Conservation (phyloP, 2,329 filamentous ascomycete species). For the Beauveria asiatica region DNA sequence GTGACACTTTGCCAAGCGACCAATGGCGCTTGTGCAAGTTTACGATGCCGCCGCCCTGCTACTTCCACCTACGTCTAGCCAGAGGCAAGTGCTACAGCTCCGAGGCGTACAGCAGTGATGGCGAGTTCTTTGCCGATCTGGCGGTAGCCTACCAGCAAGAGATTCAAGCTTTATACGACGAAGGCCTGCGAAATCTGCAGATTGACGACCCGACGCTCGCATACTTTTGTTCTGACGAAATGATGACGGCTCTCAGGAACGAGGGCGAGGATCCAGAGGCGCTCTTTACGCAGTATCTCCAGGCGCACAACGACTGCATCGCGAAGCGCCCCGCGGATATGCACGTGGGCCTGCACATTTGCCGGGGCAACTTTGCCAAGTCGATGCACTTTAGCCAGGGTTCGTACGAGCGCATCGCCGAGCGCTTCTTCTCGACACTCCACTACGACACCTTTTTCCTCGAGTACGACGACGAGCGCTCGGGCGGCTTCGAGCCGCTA, state of each 20-base stretch:
- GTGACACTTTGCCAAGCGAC: slow-evolving; percentile 41
- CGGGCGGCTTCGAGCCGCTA: slow-evolving; percentile 54
- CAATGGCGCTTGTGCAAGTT: slow-evolving; percentile 58
- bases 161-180: slow-evolving; percentile 44
- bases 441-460: slow-evolving; percentile 55
- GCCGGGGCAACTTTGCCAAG: slow-evolving; percentile 51
- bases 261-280: slow-evolving; percentile 54
- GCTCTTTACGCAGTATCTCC: slow-evolving; percentile 61
- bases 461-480: slow-evolving; percentile 49
- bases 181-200: slow-evolving; percentile 48
- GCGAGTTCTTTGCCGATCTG: slow-evolving; percentile 49
- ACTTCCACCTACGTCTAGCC: slow-evolving; percentile 52
- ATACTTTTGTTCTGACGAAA: slow-evolving; percentile 61
- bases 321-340: slow-evolving; percentile 52
- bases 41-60: slow-evolving; percentile 57
- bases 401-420: slow-evolving; percentile 54
- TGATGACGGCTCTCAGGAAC: slow-evolving; percentile 49
- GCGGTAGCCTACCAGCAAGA: slow-evolving; percentile 47
- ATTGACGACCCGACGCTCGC: slow-evolving; percentile 56
- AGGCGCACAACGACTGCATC: slow-evolving; percentile 65
- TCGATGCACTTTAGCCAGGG: slow-evolving; percentile 56
- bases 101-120: slow-evolving; percentile 42
- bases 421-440: slow-evolving; percentile 50
- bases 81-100: slow-evolving; percentile 44
- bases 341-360: slow-evolving; percentile 62